These are phyloP conservation scores for Umbelopsis sp. DNA, from an alignment of 192 early-diverging fungal species.

Conservation along the genomic window DNA sequence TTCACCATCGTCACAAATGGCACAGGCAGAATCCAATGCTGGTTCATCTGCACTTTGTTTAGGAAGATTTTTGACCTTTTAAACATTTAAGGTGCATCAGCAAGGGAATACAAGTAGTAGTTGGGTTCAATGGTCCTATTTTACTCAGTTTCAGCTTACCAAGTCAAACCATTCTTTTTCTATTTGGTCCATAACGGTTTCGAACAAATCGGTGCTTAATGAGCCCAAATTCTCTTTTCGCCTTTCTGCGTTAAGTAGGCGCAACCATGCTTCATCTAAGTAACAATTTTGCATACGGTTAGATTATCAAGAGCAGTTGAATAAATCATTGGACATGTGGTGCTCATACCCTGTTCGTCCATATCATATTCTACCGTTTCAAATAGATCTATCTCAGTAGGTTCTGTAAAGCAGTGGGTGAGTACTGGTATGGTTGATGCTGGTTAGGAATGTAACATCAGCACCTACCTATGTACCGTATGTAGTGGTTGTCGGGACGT, in stretches of 20 bases:
- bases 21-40: constrained; percentile 79
- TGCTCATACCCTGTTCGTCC: constrained; percentile 86
- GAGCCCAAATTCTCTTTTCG: constrained; percentile 51
- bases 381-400: constrained; percentile 56
- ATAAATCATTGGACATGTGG: not conserved
- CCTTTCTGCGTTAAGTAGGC: constrained; percentile 66
- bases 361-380: constrained; percentile 93
- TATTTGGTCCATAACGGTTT: constrained; percentile 83
- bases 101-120: not conserved
- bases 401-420: constrained; percentile 37
- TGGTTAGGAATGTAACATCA: not conserved
- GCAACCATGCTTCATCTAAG: constrained; percentile 78
- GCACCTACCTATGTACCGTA: constrained; percentile 61
- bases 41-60: constrained; percentile 59
- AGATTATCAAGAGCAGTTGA: not conserved
- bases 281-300: not conserved
- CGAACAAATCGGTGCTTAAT: constrained; percentile 69
- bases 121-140: too few species aligned
- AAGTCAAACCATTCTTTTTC: constrained; percentile 99
- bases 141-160: constrained; percentile 40
- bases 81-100: too few species aligned
- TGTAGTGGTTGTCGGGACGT: constrained; percentile 71
- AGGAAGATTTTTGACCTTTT: constrained; percentile 78
- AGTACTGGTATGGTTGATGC: not conserved
- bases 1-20: constrained; percentile 98